Evolutionary conservation across 192 early-diverging fungal species (phyloP), one percentile per base, ranked within the genome.

Genomic region (Linnemannia exigua): DNA sequence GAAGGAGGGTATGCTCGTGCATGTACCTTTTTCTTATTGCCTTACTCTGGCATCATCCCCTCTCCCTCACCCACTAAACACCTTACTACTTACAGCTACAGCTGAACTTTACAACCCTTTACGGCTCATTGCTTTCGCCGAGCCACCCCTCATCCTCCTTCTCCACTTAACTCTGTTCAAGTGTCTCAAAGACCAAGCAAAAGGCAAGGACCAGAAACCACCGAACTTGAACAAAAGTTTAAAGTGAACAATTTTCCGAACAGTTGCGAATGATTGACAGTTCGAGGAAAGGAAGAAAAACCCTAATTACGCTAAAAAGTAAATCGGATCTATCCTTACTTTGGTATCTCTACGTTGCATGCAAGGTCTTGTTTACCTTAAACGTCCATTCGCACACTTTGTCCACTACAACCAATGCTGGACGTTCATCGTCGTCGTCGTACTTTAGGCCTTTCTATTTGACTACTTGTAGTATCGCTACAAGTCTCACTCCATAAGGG

Each of bases 191-290:
- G 28, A 3, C 58, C 25, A 63, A 63, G 11, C 58, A 15, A 33
- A 25, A 63, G 12, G 11, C 25, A 44, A 63, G 12, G 31, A 63
- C 15, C 5, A 52, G 19, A 20, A 4, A 14, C 58, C 25, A 63
- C 58, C 52, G 22, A 28, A 25, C 28, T 31, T 63, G 50, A 51
- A 51, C 4, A 63, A 63, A 63, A 63, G 58, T 63, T 63, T 63
- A 63, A 63, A 31, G 58, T 63, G 31, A 63, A 63, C n/a, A 63
- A 63, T 15, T 31, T 63, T 31, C 58, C 58, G 58, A 63, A n/a
- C n/a, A n/a, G n/a, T n/a, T n/a, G n/a, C n/a, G n/a, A n/a, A n/a
- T n/a, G n/a, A n/a, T n/a, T n/a, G n/a, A n/a, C n/a, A n/a, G n/a
- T n/a, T n/a, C n/a, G n/a, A n/a, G n/a, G n/a, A n/a, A n/a, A n/a